Evolutionary conservation across 306 rosid genomes (phyloP).

Genomic region (Vigna radiata): DNA sequence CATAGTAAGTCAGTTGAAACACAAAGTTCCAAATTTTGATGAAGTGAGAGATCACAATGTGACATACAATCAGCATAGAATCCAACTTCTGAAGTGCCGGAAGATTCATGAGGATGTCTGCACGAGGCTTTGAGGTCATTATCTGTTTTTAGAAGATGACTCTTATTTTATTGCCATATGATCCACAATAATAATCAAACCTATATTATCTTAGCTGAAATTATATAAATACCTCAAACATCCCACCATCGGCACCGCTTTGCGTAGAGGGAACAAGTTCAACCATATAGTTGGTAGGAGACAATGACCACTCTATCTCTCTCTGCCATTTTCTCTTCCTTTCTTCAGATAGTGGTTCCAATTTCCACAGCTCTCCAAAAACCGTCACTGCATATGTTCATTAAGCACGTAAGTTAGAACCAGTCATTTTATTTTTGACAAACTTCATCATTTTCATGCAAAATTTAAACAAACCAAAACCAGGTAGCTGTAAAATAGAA

Average conservation of each 20-base stretch:
- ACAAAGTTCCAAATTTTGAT: constrained; percentile 25
- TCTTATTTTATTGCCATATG: constrained; percentile 15
- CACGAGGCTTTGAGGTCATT: constrained; percentile 93
- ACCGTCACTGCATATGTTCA: constrained; percentile 66
- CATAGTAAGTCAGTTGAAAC: constrained; percentile 1
- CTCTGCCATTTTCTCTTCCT: constrained; percentile 76
- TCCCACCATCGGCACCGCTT: constrained; percentile 79
- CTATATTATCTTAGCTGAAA: constrained; percentile 34
- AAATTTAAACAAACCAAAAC: constrained; percentile 16
- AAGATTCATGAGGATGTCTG: constrained; percentile 89
- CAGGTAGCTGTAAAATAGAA: background rate
- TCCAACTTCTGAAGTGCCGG: constrained; percentile 97
- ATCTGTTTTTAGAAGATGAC: constrained; percentile 62
- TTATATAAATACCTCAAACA: constrained; percentile 70
- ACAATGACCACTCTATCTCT: constrained; percentile 94
- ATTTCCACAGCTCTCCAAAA: constrained; percentile 96
- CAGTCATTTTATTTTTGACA: background rate
- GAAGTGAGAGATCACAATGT: constrained; percentile 39
- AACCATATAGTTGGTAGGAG: constrained; percentile 93
- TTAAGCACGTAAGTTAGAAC: background rate
- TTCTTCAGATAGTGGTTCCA: constrained; percentile 89
- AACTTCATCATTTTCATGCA: background rate
- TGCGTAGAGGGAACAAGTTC: constrained; percentile 97
- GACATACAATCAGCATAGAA: constrained; percentile 88
- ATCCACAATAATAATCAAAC: constrained; percentile 7